These are phyloP conservation scores for Magnolia kwangsiensis DNA, from an alignment of 164 flowering plant species.

Conservation along the genomic window DNA sequence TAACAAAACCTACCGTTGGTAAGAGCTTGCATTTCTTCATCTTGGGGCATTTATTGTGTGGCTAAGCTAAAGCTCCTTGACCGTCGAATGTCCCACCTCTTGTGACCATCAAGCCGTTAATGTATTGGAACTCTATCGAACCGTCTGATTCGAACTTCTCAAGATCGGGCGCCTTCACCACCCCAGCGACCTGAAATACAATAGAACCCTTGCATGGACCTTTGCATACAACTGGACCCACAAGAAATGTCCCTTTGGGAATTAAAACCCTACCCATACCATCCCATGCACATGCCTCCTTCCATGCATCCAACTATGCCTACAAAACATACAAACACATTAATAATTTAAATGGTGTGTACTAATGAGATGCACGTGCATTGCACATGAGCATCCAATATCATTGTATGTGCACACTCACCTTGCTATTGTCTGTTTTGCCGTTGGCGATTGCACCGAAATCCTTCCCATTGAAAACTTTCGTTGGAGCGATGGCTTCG, in stretches of 20 bases:
- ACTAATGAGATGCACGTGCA: background rate
- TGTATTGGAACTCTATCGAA: background rate
- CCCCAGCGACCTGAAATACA: background rate
- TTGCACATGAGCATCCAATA: background rate
- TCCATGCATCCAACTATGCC: background rate
- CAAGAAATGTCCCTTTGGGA: background rate
- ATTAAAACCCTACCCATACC: too few relatives aligned
- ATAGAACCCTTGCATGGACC: background rate
- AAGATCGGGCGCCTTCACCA: background rate
- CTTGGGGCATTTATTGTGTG: background rate
- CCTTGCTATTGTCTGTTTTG: background rate
- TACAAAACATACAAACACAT: background rate
- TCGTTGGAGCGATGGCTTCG: background rate
- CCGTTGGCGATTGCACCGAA: conserved; percentile 8
- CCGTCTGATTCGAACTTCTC: background rate
- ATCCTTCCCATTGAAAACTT: background rate
- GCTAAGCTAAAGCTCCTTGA: background rate
- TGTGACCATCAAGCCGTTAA: background rate
- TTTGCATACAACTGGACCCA: background rate
- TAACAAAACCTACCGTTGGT: background rate
- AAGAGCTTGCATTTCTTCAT: background rate
- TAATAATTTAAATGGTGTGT: background rate
- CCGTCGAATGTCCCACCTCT: background rate
- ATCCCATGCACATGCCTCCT: background rate
- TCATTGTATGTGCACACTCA: background rate